phyloP scores from a whole-genome alignment of 768 basidiomycete species.

The Favolaschia claudopus region DNA sequence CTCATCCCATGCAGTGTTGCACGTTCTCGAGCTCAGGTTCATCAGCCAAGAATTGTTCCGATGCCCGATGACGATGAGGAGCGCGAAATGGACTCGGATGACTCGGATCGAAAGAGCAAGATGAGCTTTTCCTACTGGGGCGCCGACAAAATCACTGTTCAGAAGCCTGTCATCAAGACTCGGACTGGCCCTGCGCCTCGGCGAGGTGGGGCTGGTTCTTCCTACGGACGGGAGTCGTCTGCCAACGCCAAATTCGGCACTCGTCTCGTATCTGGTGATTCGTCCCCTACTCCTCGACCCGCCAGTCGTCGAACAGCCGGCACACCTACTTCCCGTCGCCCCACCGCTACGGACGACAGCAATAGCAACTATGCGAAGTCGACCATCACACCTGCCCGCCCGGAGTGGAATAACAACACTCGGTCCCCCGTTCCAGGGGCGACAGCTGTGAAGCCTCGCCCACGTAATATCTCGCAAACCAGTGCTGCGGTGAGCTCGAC shows the following conservation, averaged over 20 bases:
- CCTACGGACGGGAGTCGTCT: constrained; percentile 82
- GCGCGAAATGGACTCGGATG: constrained; percentile 72
- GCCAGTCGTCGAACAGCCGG: constrained; percentile 67
- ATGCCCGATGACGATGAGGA: constrained; percentile 72
- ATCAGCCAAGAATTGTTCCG: constrained; percentile 73
- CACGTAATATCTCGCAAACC: constrained; percentile 77
- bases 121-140: constrained; percentile 97
- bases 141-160: constrained; percentile 88
- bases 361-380: constrained; percentile 68
- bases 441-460: constrained; percentile 60
- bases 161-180: constrained; percentile 74
- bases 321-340: constrained; percentile 54
- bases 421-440: constrained; percentile 43
- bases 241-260: constrained; percentile 94
- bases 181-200: constrained; percentile 47
- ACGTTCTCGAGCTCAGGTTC: constrained; percentile 69
- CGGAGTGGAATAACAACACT: constrained; percentile 77
- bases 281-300: constrained; percentile 56
- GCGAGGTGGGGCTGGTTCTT: constrained; percentile 52
- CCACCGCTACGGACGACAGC: constrained; percentile 65
- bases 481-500: constrained; percentile 62
- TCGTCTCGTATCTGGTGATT: constrained; percentile 75
- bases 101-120: constrained; percentile 89
- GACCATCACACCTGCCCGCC: constrained; percentile 66
- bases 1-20: constrained; percentile 59